These are phyloP conservation scores for Gynostemma pentaphyllum DNA, from an alignment of 306 rosid species.

Conservation along the genomic window DNA sequence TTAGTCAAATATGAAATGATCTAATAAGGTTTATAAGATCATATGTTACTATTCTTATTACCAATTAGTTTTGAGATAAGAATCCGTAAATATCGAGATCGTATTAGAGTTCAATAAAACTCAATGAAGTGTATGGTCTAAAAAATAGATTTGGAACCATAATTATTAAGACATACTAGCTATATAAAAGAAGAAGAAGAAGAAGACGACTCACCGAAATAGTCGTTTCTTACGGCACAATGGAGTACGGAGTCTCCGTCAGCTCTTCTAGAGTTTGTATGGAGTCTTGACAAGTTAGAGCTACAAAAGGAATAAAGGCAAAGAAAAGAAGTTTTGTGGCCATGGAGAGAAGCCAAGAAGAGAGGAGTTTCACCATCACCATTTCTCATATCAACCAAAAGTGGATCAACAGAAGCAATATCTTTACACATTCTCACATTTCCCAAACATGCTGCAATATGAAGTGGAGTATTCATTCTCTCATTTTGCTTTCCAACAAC, in stretches of 20 bases:
- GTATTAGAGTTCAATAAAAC: too few species aligned
- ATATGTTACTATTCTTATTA: too few species aligned
- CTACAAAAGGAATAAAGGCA: constrained; percentile 13
- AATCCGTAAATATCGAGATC: too few species aligned
- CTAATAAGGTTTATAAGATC: too few species aligned
- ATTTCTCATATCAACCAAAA: constrained; percentile 11
- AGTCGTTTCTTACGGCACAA: constrained; percentile 24
- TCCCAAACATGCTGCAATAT: constrained; percentile 29
- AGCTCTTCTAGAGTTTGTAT: constrained; percentile 17
- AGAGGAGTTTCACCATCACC: constrained; percentile 36
- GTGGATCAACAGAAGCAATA: background rate
- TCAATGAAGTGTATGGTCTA: too few species aligned
- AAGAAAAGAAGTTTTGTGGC: constrained; percentile 25
- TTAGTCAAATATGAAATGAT: too few species aligned
- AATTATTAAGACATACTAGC: too few species aligned
- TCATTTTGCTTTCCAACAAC: background rate
- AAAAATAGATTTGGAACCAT: too few species aligned
- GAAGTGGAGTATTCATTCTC: constrained; percentile 33
- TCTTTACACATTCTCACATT: constrained; percentile 11
- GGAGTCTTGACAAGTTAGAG: accelerated
- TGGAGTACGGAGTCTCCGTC: constrained; percentile 47
- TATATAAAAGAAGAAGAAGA: too few species aligned
- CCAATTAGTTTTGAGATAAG: too few species aligned
- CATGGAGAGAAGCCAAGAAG: constrained; percentile 30
- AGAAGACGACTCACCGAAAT: constrained; percentile 22